Base-by-base conservation (phyloP, 208 protist species). In the Crithidia expoeki region DNA sequence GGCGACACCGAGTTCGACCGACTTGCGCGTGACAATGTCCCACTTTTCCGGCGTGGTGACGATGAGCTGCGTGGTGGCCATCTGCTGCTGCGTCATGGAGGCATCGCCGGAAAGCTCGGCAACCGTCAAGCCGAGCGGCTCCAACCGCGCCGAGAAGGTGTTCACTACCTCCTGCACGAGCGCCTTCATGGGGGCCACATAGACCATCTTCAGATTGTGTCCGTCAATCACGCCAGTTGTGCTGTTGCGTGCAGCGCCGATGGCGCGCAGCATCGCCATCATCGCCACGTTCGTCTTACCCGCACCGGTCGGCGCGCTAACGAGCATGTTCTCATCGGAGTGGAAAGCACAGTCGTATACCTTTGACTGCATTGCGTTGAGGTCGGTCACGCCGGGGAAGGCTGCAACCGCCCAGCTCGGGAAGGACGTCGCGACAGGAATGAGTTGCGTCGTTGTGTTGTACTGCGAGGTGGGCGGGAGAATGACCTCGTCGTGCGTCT, bases 251-350 rank as follows among this genome's bases (percentile, higher is more conserved):
- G 81, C 69, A 30, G 86, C 88, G 25, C 47, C 73, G 62, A 88
- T 68, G 55, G 97, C 94, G 23, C 97, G 94, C 9, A 99, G 88
- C 63, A 99, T 99, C 14, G 92, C 79, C 60, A 99, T 94, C 86
- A 99, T 94, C n/a, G 99, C 99, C 23, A 99, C 97, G 83, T 99
- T 99, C 36, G 99, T 99, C 83, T 99, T 99, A 52, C 99, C 99
- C 4, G 99, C 97, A 34, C 99, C 99, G 25, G 99, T 99, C n/a
- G 98, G 98, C 7, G 97, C 96, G 71, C 98, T 99, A 7, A 99
- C 71, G 30, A 99, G 91, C 78, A 99, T 90, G 83, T 99, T 99
- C 51, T 99, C 96, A 56, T 95, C 84, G 4, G 78, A 85, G 16
- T 89, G 38, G 69, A 99, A 98, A 44, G 98, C 96, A 23, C 83